These are phyloP conservation scores for Rhizophagus clarus DNA, from an alignment of 192 early-diverging fungal genomes.

Conservation along the genomic window DNA sequence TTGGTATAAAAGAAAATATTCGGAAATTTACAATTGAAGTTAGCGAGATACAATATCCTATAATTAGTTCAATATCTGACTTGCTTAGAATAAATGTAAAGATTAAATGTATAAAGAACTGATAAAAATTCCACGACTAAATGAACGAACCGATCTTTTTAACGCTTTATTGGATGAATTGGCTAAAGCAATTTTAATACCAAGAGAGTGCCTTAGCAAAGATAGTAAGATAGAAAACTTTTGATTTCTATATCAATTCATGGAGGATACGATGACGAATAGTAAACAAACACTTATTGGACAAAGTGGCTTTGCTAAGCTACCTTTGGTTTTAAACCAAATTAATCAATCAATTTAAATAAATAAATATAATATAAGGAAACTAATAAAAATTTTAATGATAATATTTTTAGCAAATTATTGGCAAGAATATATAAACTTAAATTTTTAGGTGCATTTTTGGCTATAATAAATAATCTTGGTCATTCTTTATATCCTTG, in stretches of 20 bases:
- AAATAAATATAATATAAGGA: no score
- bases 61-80: not conserved
- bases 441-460: not conserved
- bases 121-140: not conserved
- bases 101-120: no score
- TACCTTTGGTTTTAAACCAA: not conserved
- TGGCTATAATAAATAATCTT: no score
- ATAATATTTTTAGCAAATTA: conserved; percentile 5
- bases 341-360: not conserved
- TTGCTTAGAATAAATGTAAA: not conserved
- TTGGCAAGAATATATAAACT: not conserved
- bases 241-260: not conserved
- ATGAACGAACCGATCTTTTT: not conserved
- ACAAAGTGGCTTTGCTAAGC: no score
- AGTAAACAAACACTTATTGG: not conserved
- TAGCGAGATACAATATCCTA: not conserved
- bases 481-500: not conserved
- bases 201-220: not conserved
- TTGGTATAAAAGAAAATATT: not conserved
- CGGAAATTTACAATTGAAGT: not conserved
- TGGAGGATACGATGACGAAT: no score
- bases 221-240: not conserved
- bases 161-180: not conserved
- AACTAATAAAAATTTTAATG: no score
- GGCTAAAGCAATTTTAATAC: not conserved